Conservation (phyloP, 2,329 filamentous ascomycete species). For the Cladophialophora chaetospira region DNA sequence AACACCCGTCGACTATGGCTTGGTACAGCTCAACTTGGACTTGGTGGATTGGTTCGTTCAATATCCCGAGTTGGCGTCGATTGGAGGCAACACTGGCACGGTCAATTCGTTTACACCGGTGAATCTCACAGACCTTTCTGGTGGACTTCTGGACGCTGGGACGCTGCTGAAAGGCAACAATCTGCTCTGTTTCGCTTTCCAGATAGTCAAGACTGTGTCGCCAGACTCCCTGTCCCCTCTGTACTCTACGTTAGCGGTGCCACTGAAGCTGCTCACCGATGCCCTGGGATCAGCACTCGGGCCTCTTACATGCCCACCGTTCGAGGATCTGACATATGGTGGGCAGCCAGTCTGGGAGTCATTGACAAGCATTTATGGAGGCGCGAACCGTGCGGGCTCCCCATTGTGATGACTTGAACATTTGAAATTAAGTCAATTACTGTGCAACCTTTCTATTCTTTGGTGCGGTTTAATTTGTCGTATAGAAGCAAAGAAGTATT, state of each 20-base stretch:
- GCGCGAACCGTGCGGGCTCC: constrained; percentile 27
- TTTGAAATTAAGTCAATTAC: too few species aligned
- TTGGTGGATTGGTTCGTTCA: background rate
- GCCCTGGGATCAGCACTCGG: constrained; percentile 36
- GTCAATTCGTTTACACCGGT: background rate
- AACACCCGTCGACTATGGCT: constrained; percentile 15
- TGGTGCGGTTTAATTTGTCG: too few species aligned
- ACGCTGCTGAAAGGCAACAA: constrained; percentile 45
- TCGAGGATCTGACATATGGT: constrained; percentile 37
- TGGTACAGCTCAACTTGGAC: background rate
- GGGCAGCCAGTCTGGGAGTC: background rate
- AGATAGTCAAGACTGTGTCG: constrained; percentile 39
- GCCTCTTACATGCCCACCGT: constrained; percentile 38
- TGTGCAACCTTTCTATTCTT: too few species aligned
- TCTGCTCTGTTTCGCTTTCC: constrained; percentile 43
- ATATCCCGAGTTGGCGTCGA: constrained; percentile 37
- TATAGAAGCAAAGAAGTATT: too few species aligned
- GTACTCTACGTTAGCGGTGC: constrained; percentile 36
- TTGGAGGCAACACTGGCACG: constrained; percentile 51
- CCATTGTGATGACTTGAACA: too few species aligned
- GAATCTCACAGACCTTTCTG: background rate
- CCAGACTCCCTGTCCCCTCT: constrained; percentile 39
- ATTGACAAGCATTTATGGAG: constrained; percentile 31
- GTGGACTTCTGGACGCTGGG: constrained; percentile 4
- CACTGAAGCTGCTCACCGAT: constrained; percentile 37